These are phyloP conservation scores for Prunus padus DNA, from an alignment of 306 rosid species.

Conservation along the genomic window DNA sequence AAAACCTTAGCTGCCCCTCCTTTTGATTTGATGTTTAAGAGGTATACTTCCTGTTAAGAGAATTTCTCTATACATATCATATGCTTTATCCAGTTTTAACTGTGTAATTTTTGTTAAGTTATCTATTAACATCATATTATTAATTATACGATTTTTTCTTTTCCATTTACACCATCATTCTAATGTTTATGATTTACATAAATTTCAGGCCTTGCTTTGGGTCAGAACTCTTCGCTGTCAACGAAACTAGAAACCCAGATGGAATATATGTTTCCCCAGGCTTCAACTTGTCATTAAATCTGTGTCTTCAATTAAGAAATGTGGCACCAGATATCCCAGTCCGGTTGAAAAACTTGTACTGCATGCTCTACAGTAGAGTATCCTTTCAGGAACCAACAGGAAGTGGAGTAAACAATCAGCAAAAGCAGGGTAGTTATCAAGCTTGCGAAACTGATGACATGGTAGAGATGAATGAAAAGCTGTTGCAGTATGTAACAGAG, in stretches of 20 bases:
- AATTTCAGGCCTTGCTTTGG: constrained; percentile 55
- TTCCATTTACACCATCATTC: not conserved
- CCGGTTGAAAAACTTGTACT: constrained; percentile 36
- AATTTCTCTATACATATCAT: too few species aligned
- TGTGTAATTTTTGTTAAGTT: too few species aligned
- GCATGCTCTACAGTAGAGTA: constrained; percentile 46
- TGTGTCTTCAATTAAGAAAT: constrained; percentile 61
- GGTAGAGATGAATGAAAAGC: constrained; percentile 43
- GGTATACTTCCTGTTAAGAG: too few species aligned
- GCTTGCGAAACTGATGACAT: constrained; percentile 50
- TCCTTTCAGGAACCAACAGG: constrained; percentile 26
- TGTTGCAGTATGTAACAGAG: constrained; percentile 35
- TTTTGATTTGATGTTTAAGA: too few species aligned
- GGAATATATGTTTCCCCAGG: constrained; percentile 37
- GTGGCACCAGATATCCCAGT: constrained; percentile 25
- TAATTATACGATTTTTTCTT: not conserved
- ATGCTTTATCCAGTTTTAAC: too few species aligned
- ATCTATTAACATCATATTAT: not conserved
- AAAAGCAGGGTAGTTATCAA: constrained; percentile 11
- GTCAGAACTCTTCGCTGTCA: constrained; percentile 45
- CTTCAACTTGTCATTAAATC: constrained; percentile 43
- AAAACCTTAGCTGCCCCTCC: too few species aligned
- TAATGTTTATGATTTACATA: constrained; percentile 13
- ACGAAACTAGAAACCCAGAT: constrained; percentile 25
- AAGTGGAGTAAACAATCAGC: constrained; percentile 9